Base-by-base conservation (phyloP, 176 grass and related monocot species). In the Cocos nucifera region DNA sequence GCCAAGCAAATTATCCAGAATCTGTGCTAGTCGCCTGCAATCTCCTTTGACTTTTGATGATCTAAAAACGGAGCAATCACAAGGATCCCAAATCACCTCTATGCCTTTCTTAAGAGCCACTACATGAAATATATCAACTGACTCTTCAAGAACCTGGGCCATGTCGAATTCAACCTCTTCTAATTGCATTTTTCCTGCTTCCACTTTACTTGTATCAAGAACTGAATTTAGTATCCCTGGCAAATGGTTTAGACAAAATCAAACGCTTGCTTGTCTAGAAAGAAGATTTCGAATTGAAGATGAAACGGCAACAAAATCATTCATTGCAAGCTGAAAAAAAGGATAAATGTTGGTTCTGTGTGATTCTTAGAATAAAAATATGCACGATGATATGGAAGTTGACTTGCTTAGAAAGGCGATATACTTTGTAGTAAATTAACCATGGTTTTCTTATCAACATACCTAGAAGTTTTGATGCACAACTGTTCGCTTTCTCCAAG, bases 1-100 rank as follows among this genome's bases (percentile, higher is more conserved):
- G 17, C 91, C 78, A 0, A 95, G 78, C 15, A 95, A 7, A 73
- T 90, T 95, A 71, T 95, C 83, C 0, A 95, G 64, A n/a, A 90
- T 90, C 25, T 90, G 86, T 22, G 84, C 87, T 27, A 95, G 60
- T 10, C 80, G 57, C 57, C 49, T 82, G 39, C 58, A 59, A 15
- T 95, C 91, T 0, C 91, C 91, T 15, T 52, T 72, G 19, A 84
- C 75, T 4, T 53, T 55, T 0, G 5, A 29, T 19, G 75, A 71
- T 15, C 56, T 71, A 5, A 95, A 23, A 25, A 87, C 64, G 0
- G 91, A 90, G 49, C 78, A 77, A 66, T 95, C 83, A 10, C 86
- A 90, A 2, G 91, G 86, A 49, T 95, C 91, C 91, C 91, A 95
- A 6, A 90, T 53, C 52, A 95, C 75, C 50, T 95, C 91, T 1